phyloP scores from a whole-genome alignment of 1,284 basidiomycete species.

The Cutaneotrichosporon sp. region DNA sequence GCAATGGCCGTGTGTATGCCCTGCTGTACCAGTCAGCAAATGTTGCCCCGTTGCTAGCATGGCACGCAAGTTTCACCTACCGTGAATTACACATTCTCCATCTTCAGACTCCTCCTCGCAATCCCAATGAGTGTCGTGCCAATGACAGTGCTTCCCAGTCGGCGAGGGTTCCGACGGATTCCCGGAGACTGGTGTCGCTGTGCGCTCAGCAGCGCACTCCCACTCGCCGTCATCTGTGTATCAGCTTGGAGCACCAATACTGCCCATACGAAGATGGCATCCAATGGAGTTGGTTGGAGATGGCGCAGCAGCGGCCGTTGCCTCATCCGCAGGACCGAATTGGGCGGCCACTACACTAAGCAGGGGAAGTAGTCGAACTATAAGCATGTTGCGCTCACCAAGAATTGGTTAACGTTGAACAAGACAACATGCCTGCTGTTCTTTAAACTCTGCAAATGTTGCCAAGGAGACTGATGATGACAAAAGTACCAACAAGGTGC shows the following conservation, averaged over 20 bases:
- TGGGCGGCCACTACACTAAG: background rate
- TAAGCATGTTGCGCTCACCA: too few species aligned
- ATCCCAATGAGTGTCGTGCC: conserved; percentile 36
- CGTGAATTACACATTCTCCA: conserved; percentile 36
- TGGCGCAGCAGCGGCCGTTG: conserved; percentile 6
- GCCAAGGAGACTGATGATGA: too few species aligned
- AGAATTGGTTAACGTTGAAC: too few species aligned
- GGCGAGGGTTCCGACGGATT: conserved; percentile 21
- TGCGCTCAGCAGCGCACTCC: conserved; percentile 26
- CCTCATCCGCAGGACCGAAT: conserved; percentile 7
- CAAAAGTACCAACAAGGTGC: too few species aligned
- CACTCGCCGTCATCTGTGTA: conserved; percentile 20
- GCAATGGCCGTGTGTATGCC: conserved; percentile 47
- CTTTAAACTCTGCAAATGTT: too few species aligned
- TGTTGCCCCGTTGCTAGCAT: background rate
- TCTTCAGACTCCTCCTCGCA: conserved; percentile 12
- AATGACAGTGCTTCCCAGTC: conserved; percentile 27
- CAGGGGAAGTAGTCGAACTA: too few species aligned
- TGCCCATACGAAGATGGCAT: conserved; percentile 19
- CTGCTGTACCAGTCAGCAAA: background rate
- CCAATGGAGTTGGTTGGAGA: conserved; percentile 26
- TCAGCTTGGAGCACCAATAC: background rate
- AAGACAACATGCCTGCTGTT: too few species aligned
- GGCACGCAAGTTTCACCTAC: conserved; percentile 8
- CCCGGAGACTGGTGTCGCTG: conserved; percentile 13